Evolutionary conservation across 768 basidiomycete species (phyloP), one percentile per base, ranked within the genome.

Genomic region (Tremella yokohamensis): DNA sequence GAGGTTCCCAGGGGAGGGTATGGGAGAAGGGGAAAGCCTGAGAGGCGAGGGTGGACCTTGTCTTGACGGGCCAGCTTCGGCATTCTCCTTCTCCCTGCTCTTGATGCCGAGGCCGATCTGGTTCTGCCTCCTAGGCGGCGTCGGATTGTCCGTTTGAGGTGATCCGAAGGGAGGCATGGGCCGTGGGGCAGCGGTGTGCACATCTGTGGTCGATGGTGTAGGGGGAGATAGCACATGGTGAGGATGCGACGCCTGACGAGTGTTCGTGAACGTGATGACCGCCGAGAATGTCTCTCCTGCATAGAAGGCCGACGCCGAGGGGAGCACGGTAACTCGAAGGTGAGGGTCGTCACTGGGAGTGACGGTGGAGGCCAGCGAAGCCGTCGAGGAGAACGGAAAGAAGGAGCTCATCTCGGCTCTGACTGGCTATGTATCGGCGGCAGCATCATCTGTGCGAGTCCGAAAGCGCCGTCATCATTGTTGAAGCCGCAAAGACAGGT

Each of bases 281-380:
- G 89, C 89, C 1, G 85, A 80, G 77, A 94, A 90, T 0, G 83
- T 79, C 76, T 97, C 93, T 56, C 93, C 93, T 0, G 93, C 90
- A 74, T 93, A 97, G 78, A 87, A 97, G 0, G 90, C 89, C 0
- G 89, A 87, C 61, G 91, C 87, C 0, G 87, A 81, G 1, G 93
- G 93, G 0, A 70, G 74, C 52, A 80, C 73, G 7, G 73, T 75
- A 19, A 80, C 61, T 56, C 69, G 62, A n/a, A 79, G 56, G 51
- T 70, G 69, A 13, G 71, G 64, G 37, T 72, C 70, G 24, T 68
- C 66, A 38, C 18, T 37, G 3, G 54, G 56, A 15, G 56, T 39
- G 18, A 51, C 53, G 6, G 39, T 40, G 13, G 56, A 26, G 13
- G 48, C 16, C 18, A 40, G 16, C 9, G 63, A 37, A 37, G 44